Conservation (phyloP, 306 rosid genomes). For the Phaseolus lunatus region DNA sequence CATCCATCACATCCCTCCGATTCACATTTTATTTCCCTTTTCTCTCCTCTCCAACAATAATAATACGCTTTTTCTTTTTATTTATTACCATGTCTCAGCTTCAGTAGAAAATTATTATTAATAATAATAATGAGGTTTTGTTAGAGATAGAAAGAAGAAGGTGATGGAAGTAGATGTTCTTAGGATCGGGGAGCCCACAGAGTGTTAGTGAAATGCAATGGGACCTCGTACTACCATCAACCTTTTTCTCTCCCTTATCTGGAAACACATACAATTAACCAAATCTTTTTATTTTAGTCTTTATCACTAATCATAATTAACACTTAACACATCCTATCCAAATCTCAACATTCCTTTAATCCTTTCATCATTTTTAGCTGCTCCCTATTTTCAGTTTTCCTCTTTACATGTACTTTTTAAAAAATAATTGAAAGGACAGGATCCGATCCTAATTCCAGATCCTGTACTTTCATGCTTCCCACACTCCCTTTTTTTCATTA, state of each 20-base stretch:
- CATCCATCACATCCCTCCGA: constrained; percentile 45
- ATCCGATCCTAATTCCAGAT: constrained; percentile 38
- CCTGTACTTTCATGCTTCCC: constrained; percentile 30
- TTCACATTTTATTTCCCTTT: constrained; percentile 2
- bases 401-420: neutral
- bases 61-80: too few species aligned
- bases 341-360: constrained; percentile 28
- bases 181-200: constrained; percentile 50
- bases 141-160: too few species aligned
- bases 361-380: neutral
- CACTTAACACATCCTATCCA: constrained; percentile 27
- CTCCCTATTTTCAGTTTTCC: constrained; percentile 17
- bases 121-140: too few species aligned
- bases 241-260: constrained; percentile 34
- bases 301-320: constrained; percentile 48
- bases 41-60: too few species aligned
- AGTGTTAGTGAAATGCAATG: constrained; percentile 24
- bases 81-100: too few species aligned
- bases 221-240: constrained; percentile 55
- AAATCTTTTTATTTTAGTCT: constrained; percentile 57
- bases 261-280: constrained; percentile 19
- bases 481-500: neutral
- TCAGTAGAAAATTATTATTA: too few species aligned
- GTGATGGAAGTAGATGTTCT: constrained; percentile 37
- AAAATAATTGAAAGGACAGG: neutral